Base-by-base conservation (phyloP, 1,284 basidiomycete genomes). In the Ustilago tritici region DNA sequence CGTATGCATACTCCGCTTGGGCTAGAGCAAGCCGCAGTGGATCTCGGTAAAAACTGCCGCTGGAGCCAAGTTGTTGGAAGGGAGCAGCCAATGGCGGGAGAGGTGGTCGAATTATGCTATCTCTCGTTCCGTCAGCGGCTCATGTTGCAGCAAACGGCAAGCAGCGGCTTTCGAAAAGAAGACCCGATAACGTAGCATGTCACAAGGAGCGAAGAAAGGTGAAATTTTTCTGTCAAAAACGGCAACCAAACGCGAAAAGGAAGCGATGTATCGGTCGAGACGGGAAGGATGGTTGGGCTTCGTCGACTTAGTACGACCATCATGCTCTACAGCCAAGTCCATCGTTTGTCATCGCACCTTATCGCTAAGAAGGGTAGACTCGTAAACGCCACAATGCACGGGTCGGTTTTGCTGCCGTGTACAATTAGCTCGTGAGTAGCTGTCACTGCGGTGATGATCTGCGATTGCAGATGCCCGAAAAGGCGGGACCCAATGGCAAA, bases 401-500 rank as follows among this genome's bases (percentile, higher is more conserved):
- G 23, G 23, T 31, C 6, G n/a, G 23, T 1, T 31, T 31, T 14
- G 12, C 14, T 32, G 23, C 11, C 49, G 12, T 50, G 49, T 32
- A 32, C 14, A 28, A 50, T 31, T 14, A 50, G 28, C 23, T 50
- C 31, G 49, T 14, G 23, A 28, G 23, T 12, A 50, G 49, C 49
- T 50, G 49, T 32, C 49, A 50, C 28, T 50, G 49, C 4, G 49
- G 15, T 50, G 49, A 31, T 50, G n/a, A 55, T 55, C 7, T 38
- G 36, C 35, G 4, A 19, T 55, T 38, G 53, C 53, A 55, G 53
- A 15, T 55, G 36, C 34, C 55, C 62, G 32, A 17, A 59, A 43
- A 58, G 32, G 19, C 19, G 43, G 68, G 17, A 49, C 3, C 69
- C 69, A 71, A 71, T 63, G 15, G n/a, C 54, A 57, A 35, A 11